Evolutionary conservation across 768 basidiomycete species (phyloP).

Genomic region (Termitomyces sp.): DNA sequence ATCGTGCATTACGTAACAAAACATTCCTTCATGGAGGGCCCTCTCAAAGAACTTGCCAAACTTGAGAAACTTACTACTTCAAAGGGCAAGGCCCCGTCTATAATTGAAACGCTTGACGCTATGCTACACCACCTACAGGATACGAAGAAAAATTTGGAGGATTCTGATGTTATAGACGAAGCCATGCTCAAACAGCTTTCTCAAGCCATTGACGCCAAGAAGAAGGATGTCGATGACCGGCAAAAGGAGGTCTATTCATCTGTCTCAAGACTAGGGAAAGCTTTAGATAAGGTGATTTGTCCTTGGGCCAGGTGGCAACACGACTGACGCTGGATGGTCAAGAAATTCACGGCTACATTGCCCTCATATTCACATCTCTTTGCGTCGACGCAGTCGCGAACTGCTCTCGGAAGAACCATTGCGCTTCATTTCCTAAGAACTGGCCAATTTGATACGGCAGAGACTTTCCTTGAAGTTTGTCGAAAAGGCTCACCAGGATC

Average conservation of each 20-base stretch:
- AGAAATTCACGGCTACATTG: slow-evolving; percentile 58
- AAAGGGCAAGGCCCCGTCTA: slow-evolving; percentile 51
- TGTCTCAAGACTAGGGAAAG: slow-evolving; percentile 75
- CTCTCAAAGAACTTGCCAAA: slow-evolving; percentile 75
- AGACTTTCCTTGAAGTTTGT: slow-evolving; percentile 68
- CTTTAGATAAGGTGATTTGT: slow-evolving; percentile 77
- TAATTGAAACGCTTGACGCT: slow-evolving; percentile 58
- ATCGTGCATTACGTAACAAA: slow-evolving; percentile 9
- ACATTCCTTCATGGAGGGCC: slow-evolving; percentile 52
- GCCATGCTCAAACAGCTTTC: slow-evolving; percentile 46
- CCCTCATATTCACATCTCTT: slow-evolving; percentile 69
- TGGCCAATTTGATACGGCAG: slow-evolving; percentile 74
- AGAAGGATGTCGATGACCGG: slow-evolving; percentile 82
- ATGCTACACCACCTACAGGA: slow-evolving; percentile 55
- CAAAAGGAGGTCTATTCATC: slow-evolving; percentile 86
- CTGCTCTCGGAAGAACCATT: slow-evolving; percentile 64
- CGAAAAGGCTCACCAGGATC: neutral
- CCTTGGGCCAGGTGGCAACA: neutral
- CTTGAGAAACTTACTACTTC: slow-evolving; percentile 59
- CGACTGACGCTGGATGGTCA: neutral
- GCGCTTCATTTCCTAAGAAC: slow-evolving; percentile 76
- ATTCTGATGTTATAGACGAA: slow-evolving; percentile 41
- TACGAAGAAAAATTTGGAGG: slow-evolving; percentile 47
- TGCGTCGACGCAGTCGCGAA: slow-evolving; percentile 50
- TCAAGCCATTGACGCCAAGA: slow-evolving; percentile 59